Base-by-base conservation (phyloP, 345 rosid species). In the Gossypium anomalum region DNA sequence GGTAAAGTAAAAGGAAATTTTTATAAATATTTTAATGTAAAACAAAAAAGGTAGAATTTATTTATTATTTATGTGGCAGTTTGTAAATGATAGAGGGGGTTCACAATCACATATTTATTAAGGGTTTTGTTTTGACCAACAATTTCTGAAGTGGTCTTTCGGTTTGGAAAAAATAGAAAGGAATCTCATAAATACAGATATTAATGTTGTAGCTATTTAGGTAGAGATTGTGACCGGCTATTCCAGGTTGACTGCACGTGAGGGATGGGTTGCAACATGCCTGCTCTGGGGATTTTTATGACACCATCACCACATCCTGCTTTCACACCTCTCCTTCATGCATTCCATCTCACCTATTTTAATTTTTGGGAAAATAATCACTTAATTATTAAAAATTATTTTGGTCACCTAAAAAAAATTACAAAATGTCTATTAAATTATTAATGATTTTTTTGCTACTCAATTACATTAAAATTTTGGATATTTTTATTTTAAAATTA, bases 211-310 rank as follows among this genome's bases (percentile, higher is more conserved):
- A 7, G 27, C 29, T n/a, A 14, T 25, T 69, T 23, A 14, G 27
- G 59, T 43, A 59, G 16, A n/a, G 20, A 43, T 15, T 34, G 51
- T 41, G 55, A 72, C 75, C 65, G 66, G 66, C 65, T 72, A 57
- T 57, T 57, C 55, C 65, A 38, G 51, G 65, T 72, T 34, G 65
- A 49, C 27, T 38, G 68, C 68, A 63, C 22, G 47, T 63, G 67
- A 34, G 67, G 13, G 22, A 34, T 34, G 67, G 16, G 34, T 22
- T 45, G 53, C 55, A 23, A 7, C 34, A 47, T 53, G 17, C 70
- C 9, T 11, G 70, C 53, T 19, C 19, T 5, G 7, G 56, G 19
- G 56, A 15, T 52, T 52, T 15, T 34, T 5, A 34, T 34, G 7
- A 5, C 41, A 34, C 41, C 1, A 4, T 34, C 6, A 4, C 38